Base-by-base conservation (phyloP, 2,329 filamentous ascomycete species). In the Penicillium sp. region DNA sequence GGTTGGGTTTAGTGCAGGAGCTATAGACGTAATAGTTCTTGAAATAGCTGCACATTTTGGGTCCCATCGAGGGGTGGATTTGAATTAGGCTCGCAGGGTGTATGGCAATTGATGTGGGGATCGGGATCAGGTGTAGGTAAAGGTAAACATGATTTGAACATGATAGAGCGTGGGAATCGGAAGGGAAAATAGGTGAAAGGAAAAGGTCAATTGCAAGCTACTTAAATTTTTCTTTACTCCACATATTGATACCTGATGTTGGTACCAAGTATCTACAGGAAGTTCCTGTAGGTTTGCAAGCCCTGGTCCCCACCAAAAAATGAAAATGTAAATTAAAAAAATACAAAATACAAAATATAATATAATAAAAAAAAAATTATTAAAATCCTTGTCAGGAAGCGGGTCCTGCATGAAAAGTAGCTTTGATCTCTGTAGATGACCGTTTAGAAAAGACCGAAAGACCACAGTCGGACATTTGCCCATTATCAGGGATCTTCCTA, bases 1-100 rank as follows among this genome's bases (percentile, higher is more conserved):
- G 79, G 40, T 84, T 84, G 0, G 87, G 88, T 67, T 90, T 86
- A 54, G 81, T 73, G 67, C 88, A 91, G 42, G 83, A 81, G 54
- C 85, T 86, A 75, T 90, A 90, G 72, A 91, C 86, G 74, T 89
- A 90, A 72, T 87, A 90, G 73, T 89, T 89, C 67, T 88, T 89
- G 67, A 85, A 88, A 68, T 87, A 89, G 67, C 81, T 76, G 75
- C 80, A 82, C 80, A 82, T 82, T 27, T 63, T 74, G 60, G 59
- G 14, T 56, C 56, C 54, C 56, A 61, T 63, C 40, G 43, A 41
- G 51, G 49, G 41, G 33, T 6, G 6, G 14, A 15, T 31, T 15
- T 3, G 12, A 15, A 14, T 31, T 31, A 31, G 29, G 29, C 29
- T 31, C n/a, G 33, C 29, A 20, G 12, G 12, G 18, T 46, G 25